Evolutionary conservation across 164 flowering plant genomes (phyloP), one percentile per base, ranked within the genome.

Genomic region (Kalanchoe fedtschenkoi): DNA sequence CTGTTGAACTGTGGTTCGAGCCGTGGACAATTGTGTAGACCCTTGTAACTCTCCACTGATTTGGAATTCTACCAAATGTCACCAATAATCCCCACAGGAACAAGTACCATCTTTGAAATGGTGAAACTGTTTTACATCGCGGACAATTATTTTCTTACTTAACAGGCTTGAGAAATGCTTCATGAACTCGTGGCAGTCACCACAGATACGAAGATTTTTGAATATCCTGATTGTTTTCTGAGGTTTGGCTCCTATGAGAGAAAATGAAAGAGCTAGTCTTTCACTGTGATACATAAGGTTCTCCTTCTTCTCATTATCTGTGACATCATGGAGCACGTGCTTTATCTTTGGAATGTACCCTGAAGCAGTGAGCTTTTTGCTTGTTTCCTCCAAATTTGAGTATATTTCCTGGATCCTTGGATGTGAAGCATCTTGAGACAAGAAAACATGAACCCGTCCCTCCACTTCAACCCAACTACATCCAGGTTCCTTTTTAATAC

Each of bases 401-500:
- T 79, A 54, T 60, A 83, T 79, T 21, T 79, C 78, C 63, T 10
- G 17, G 17, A 73, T 56, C 63, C 53, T 71, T 53, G 79, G 80
- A 71, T 79, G 88, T 47, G 85, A 79, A 57, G 61, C 47, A 73
- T 83, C 84, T 30, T 74, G 78, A 44, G 85, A 61, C 55, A 76
- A 54, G 69, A 81, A 83, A 11, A 76, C 71, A 66, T 83, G 82
- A 65, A 79, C 70, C 65, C 69, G 78, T 56, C 75, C 71, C 66
- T 76, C 68, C 34, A 76, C 66, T 66, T 76, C 83, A n/a, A 78
- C 74, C 88, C 88, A 81, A 56, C 88, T 81, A 65, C 84, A 83
- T 2, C 81, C 86, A 16, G 86, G 85, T 67, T 81, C 84, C 58
- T 83, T 83, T 66, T 78, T 81, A 34, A 83, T 70, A 22, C 83